Evolutionary conservation across 495 filamentous ascomycete species (phyloP), one percentile per base, ranked within the genome.

Genomic region (Hyaloscypha bicolor): DNA sequence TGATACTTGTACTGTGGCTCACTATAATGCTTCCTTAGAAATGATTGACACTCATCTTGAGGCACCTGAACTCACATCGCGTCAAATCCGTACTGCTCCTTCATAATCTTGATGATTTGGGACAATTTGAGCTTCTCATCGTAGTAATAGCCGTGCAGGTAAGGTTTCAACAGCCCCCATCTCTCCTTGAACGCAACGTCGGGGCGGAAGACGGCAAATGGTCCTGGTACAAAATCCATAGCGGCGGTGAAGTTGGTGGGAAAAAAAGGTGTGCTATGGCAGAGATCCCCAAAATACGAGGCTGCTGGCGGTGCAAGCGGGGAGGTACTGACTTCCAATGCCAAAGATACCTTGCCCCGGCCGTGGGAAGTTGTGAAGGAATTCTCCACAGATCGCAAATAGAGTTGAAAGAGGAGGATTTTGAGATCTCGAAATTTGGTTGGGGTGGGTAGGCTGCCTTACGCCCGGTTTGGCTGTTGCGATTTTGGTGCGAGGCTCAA

Each of bases 1-100:
- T 56, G 53, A n/a, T 56, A 56, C 29, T 56, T 56, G 21, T 56
- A 56, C 29, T 56, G 53, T 56, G 22, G 12, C 29, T 56, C 53
- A 30, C 53, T 56, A 30, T 25, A 25, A 29, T 30, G 30, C 6
- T 14, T n/a, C 3, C 5, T 56, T 30, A 56, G 53, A 6, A 48
- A 19, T 48, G 42, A 48, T 4, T 12, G 16, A 48, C 11, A 48
- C 8, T 56, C 19, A 56, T 11, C 53, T 25, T 48, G 16, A 6
- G 21, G 29, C 53, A 29, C 29, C 53, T 56, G 21, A 31, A 56
- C 53, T 29, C 29, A 56, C 53, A 6, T 29, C 9, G 53, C 53
- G 19, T 56, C 53, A 56, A 56, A 56, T 1, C 29, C 8, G 53
- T 56, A 31, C 22, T 6, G 29, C 4, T 56, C 53, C 22, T 56